These are phyloP conservation scores for Holtermannia corniformis DNA, from an alignment of 768 basidiomycete genomes.

Conservation along the genomic window DNA sequence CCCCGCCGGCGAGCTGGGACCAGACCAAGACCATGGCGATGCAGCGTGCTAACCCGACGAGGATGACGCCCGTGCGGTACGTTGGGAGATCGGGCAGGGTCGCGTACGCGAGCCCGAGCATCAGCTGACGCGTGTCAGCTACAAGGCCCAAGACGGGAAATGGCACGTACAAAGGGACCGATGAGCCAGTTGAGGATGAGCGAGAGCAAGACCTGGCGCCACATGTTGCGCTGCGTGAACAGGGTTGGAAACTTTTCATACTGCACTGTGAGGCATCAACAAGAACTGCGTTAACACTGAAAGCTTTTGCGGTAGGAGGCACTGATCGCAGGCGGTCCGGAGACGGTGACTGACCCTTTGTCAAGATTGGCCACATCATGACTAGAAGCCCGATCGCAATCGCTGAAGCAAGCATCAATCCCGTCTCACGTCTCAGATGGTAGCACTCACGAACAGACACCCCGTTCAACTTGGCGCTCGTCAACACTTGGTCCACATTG, in stretches of 20 bases:
- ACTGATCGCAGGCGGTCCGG: no score
- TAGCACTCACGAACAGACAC: conserved; percentile 69
- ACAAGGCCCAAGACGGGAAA: not conserved
- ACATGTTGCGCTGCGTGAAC: conserved; percentile 50
- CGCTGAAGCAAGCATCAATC: conserved; percentile 40
- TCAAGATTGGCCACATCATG: conserved; percentile 75
- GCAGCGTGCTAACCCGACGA: conserved; percentile 63
- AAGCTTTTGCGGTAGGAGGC: not conserved
- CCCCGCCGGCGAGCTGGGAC: conserved; percentile 64
- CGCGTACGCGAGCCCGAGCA: conserved; percentile 79
- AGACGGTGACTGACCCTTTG: conserved; percentile 46
- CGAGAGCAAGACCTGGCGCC: conserved; percentile 61
- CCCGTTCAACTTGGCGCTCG: conserved; percentile 54
- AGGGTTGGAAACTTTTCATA: conserved; percentile 60
- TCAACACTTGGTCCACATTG: conserved; percentile 54
- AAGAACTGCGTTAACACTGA: not conserved
- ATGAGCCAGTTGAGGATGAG: conserved; percentile 69
- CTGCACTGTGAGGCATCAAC: conserved; percentile 46
- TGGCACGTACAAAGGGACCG: conserved; percentile 51
- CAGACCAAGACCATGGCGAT: conserved; percentile 56
- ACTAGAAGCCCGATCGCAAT: conserved; percentile 71
- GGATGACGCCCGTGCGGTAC: conserved; percentile 68
- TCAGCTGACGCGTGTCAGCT: conserved; percentile 43
- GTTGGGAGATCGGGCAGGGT: conserved; percentile 61
- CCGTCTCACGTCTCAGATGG: not conserved